Evolutionary conservation across 495 filamentous ascomycete genomes (phyloP).

Genomic region (Lasiosphaeria miniovina): DNA sequence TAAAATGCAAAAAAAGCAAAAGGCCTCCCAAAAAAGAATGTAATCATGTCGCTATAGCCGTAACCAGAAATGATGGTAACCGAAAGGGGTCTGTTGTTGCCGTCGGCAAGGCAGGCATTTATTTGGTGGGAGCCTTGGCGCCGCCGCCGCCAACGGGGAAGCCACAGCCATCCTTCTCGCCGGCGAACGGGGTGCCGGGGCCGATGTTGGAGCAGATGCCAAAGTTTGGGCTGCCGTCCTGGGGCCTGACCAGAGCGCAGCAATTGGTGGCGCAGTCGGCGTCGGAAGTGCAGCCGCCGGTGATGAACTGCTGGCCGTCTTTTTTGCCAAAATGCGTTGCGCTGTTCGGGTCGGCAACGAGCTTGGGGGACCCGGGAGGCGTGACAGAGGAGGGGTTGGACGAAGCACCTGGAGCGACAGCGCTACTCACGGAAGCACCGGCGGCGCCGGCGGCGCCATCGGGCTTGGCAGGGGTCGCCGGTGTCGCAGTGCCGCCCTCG

Average conservation of each 20-base stretch:
- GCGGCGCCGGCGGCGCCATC: constrained; percentile 2
- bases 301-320: constrained; percentile 27
- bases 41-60: too few species aligned
- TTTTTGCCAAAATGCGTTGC: constrained; percentile 26
- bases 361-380: constrained; percentile 9
- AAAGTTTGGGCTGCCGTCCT: constrained; percentile 22
- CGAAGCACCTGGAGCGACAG: neutral
- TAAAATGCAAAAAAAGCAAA: too few species aligned
- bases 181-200: constrained; percentile 34
- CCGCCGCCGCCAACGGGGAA: constrained; percentile 27
- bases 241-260: constrained; percentile 25
- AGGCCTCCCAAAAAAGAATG: too few species aligned
- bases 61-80: too few species aligned
- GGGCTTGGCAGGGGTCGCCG: neutral
- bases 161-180: constrained; percentile 47
- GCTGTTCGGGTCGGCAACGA: constrained; percentile 24
- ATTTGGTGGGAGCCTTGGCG: too few species aligned
- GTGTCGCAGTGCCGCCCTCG: constrained; percentile 7
- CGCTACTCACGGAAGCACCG: neutral
- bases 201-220: constrained; percentile 40
- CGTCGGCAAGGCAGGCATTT: too few species aligned
- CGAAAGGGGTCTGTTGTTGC: too few species aligned
- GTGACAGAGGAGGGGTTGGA: too few species aligned
- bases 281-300: constrained; percentile 24
- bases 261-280: constrained; percentile 28